phyloP scores from a whole-genome alignment of 2,329 filamentous ascomycete species.

The Emmonsiellopsis sp. region DNA sequence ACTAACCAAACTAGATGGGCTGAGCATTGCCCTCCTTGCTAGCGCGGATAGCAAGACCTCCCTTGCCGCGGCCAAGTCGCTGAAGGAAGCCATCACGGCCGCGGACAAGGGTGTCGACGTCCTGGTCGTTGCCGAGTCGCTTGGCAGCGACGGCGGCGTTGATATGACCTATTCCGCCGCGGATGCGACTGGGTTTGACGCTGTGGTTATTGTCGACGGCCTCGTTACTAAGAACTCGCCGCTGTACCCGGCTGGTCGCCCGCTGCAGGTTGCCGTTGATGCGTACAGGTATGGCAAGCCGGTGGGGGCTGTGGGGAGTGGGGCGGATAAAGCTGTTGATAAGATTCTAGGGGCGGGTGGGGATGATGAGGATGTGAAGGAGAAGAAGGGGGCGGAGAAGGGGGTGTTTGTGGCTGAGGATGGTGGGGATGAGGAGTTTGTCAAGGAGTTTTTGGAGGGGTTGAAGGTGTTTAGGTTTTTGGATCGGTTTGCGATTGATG shows the following conservation, averaged over 20 bases:
- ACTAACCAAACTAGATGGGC: conserved; percentile 51
- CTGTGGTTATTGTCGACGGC: conserved; percentile 48
- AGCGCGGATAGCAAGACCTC: conserved; percentile 28
- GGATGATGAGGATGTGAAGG: conserved; percentile 16
- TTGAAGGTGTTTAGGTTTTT: conserved; percentile 58
- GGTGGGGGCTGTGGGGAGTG: conserved; percentile 48
- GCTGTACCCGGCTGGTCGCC: conserved; percentile 55
- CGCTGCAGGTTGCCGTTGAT: conserved; percentile 53
- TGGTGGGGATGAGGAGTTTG: conserved; percentile 30
- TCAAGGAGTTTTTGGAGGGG: conserved; percentile 44
- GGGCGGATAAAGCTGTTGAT: conserved; percentile 26
- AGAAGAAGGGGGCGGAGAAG: conserved; percentile 8
- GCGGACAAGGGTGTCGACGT: conserved; percentile 41
- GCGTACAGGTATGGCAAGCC: conserved; percentile 63
- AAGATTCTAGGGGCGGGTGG: conserved; percentile 17
- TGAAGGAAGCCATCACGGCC: conserved; percentile 42
- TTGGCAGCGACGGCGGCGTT: conserved; percentile 31
- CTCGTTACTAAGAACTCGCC: conserved; percentile 21
- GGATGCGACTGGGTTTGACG: conserved; percentile 41
- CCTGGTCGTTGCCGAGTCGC: conserved; percentile 51
- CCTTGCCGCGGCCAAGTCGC: conserved; percentile 38
- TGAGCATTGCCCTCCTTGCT: conserved; percentile 56
- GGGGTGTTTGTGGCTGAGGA: conserved; percentile 26
- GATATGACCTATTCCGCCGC: conserved; percentile 56
- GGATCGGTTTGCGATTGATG: conserved; percentile 52